Evolutionary conservation across 495 filamentous ascomycete species (phyloP).

Genomic region (Gamarada debralockiae): DNA sequence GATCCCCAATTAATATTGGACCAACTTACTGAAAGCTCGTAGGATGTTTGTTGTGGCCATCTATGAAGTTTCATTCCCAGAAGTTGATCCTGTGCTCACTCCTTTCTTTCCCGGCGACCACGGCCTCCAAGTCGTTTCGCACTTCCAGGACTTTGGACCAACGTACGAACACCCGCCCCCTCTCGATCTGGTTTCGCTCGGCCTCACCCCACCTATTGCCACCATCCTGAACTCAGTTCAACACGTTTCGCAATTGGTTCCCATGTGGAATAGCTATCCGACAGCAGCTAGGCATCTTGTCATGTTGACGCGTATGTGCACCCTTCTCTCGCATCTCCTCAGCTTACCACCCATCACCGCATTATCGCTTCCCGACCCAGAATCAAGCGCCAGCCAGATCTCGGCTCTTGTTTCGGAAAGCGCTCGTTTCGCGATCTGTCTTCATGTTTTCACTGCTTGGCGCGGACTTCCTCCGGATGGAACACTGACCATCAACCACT

Average conservation of each 20-base stretch:
- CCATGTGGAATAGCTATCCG: not conserved
- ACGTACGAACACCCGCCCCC: not conserved
- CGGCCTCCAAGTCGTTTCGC: not conserved
- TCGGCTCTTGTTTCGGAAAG: slow-evolving; percentile 1
- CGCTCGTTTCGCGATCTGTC: slow-evolving; percentile 3
- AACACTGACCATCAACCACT: slow-evolving; percentile 6
- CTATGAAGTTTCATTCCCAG: not conserved
- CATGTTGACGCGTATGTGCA: slow-evolving; percentile 8
- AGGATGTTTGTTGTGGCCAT: slow-evolving; percentile 8
- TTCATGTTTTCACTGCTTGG: slow-evolving; percentile 11
- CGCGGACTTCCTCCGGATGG: slow-evolving; percentile 7
- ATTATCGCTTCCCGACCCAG: not conserved
- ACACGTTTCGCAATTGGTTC: slow-evolving; percentile 12
- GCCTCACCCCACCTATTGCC: not conserved
- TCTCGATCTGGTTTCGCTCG: not conserved
- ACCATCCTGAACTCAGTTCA: slow-evolving; percentile 6
- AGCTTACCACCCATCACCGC: slow-evolving; percentile 4
- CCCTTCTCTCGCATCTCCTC: slow-evolving; percentile 9
- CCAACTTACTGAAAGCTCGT: not conserved
- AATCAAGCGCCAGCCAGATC: not conserved
- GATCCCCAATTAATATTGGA: not conserved
- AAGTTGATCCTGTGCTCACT: slow-evolving; percentile 1
- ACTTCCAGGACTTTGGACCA: slow-evolving; percentile 5
- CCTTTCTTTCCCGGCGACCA: slow-evolving; percentile 3
- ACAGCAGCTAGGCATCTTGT: slow-evolving; percentile 3